Evolutionary conservation across 371 early-diverging fungal genomes (phyloP), one percentile per base, ranked within the genome.

Genomic region (Batkoa obscura): DNA sequence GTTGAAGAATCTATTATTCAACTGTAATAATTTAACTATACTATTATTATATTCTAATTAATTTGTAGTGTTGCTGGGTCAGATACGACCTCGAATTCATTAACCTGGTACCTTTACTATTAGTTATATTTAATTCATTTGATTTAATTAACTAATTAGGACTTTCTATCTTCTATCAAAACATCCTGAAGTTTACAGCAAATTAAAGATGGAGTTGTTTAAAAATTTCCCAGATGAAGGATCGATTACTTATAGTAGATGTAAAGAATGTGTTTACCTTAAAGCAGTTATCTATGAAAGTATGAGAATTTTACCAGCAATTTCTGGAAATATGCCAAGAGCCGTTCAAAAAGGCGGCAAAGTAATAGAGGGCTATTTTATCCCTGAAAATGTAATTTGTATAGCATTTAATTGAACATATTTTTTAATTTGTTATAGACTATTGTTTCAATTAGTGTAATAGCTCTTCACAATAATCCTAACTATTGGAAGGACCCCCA

Each of bases 331-430:
- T 17, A 34, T 71, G 5, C 59, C 62, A 1, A 61, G 72, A 38
- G 51, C 53, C 0, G 58, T 59, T 2, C 68, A 69, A 0, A 31
- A 55, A 13, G 57, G 52, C 0, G 72, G 72, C 4, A 39, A 54
- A 1, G 63, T 48, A 0, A 38, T 65, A 9, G 51, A 51, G 30
- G 62, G 58, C 2, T 59, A 64, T 34, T 63, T 57, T 30, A 31
- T 60, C 15, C 61, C 52, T 9, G 57, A 41, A 15, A 51, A 51
- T 9, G 57, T 56, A 56, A 35, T 15, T 43, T n/a, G n/a, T n/a
- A n/a, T n/a, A n/a, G n/a, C n/a, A n/a, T n/a, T n/a, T n/a, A n/a
- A n/a, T n/a, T n/a, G n/a, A n/a, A n/a, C n/a, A n/a, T n/a, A n/a
- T n/a, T n/a, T n/a, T n/a, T n/a, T n/a, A n/a, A n/a, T n/a, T n/a